These are phyloP conservation scores for Aspergillus fijiensis DNA, from an alignment of 2,329 filamentous ascomycete genomes.

Conservation along the genomic window DNA sequence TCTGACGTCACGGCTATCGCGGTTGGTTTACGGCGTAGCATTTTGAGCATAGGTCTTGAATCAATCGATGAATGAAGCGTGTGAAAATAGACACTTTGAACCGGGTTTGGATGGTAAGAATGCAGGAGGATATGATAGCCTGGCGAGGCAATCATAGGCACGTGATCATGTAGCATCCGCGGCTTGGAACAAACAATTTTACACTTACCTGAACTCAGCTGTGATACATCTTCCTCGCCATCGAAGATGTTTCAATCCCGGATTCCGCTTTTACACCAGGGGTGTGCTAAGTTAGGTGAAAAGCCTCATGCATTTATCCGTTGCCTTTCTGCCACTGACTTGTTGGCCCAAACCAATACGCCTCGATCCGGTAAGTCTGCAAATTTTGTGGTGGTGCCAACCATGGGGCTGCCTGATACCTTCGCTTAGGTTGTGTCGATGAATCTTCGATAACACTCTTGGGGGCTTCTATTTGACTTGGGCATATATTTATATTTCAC, in stretches of 20 bases:
- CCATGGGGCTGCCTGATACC: background rate
- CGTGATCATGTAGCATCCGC: constrained; percentile 10
- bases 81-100: no score
- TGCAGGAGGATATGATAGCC: no score
- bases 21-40: constrained; percentile 54
- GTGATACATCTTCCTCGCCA: background rate
- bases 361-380: constrained; percentile 26
- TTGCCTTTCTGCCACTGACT: constrained; percentile 27
- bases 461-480: background rate
- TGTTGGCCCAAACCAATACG: constrained; percentile 18
- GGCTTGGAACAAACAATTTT: background rate
- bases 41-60: constrained; percentile 21
- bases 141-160: background rate
- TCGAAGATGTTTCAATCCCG: constrained; percentile 31
- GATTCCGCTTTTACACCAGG: constrained; percentile 5
- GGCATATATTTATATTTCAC: background rate
- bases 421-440: background rate
- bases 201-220: background rate
- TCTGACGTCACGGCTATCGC: constrained; percentile 51
- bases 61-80: background rate
- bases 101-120: no score
- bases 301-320: constrained; percentile 20
- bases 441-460: background rate
- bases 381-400: background rate
- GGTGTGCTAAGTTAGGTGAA: constrained; percentile 16